Conservation (phyloP, 2,329 filamentous ascomycete genomes). For the Neofusicoccum ribis region DNA sequence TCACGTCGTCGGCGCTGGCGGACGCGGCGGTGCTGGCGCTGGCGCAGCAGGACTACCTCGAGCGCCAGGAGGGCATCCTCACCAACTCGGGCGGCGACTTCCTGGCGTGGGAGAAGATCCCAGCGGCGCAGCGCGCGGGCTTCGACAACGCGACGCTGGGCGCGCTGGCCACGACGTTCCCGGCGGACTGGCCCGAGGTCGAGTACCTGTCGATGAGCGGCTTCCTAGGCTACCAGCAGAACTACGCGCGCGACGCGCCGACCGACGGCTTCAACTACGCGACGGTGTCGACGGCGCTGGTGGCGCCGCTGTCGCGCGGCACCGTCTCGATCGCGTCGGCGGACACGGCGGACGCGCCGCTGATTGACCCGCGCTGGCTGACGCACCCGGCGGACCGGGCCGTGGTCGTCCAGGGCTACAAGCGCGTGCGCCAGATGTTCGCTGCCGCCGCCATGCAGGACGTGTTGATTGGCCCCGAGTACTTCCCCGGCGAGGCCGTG, state of each 20-base stretch:
- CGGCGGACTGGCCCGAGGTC: slow-evolving; percentile 26
- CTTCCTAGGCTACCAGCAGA: not conserved
- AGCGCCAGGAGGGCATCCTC: slow-evolving; percentile 23
- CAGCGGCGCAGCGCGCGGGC: too few species aligned
- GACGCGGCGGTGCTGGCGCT: not conserved
- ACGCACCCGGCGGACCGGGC: slow-evolving; percentile 34
- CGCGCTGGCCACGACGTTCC: slow-evolving; percentile 17
- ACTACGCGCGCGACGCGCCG: slow-evolving; percentile 22
- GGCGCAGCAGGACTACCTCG: slow-evolving; percentile 20
- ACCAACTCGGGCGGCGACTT: slow-evolving; percentile 25
- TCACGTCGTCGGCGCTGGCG: slow-evolving; percentile 21
- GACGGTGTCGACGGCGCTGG: slow-evolving; percentile 26
- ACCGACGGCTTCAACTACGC: slow-evolving; percentile 29
- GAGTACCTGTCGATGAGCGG: slow-evolving; percentile 17
- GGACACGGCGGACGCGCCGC: slow-evolving; percentile 51
- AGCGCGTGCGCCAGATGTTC: slow-evolving; percentile 32
- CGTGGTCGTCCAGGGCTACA: slow-evolving; percentile 32
- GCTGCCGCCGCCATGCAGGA: slow-evolving; percentile 27
- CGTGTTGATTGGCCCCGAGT: slow-evolving; percentile 55
- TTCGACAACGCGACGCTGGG: too few species aligned
- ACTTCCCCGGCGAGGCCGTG: slow-evolving; percentile 52
- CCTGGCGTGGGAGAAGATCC: slow-evolving; percentile 22
- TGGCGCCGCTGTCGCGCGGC: slow-evolving; percentile 54
- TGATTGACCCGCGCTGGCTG: slow-evolving; percentile 50
- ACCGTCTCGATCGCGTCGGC: slow-evolving; percentile 55